A percentile compares a stretch with the other conserved stretches of the same genome.
Evolutionary conservation across 1,284 basidiomycete species (phyloP).

Genomic region (Mycosarcoma maydis): DNA sequence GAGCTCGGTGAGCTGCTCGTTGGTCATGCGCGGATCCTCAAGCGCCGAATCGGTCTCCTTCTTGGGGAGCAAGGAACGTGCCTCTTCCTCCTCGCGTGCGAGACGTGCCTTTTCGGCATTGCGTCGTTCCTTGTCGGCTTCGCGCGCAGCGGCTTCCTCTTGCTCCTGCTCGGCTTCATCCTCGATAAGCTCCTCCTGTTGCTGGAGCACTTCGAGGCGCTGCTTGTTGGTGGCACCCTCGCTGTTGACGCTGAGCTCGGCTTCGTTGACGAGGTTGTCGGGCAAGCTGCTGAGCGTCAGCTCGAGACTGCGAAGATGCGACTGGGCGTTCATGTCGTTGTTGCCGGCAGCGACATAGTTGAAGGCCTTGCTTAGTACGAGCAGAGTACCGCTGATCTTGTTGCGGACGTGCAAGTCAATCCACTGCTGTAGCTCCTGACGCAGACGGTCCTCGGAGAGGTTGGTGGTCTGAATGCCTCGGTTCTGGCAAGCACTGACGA

Average conservation of each 20-base stretch:
- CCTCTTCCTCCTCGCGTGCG: slow-evolving; percentile 57
- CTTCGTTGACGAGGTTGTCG: slow-evolving; percentile 94
- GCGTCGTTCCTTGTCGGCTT: slow-evolving; percentile 81
- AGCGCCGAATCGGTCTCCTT: slow-evolving; percentile 35
- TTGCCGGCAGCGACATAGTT: slow-evolving; percentile 73
- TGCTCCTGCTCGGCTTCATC: slow-evolving; percentile 96
- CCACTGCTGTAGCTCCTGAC: slow-evolving; percentile 92
- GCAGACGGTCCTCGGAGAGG: slow-evolving; percentile 72
- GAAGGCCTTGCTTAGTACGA: slow-evolving; percentile 92
- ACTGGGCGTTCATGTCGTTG: slow-evolving; percentile 66
- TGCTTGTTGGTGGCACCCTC: slow-evolving; percentile 96
- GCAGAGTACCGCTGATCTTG: slow-evolving; percentile 88
- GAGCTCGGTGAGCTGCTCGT: slow-evolving; percentile 93
- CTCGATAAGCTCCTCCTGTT: slow-evolving; percentile 99
- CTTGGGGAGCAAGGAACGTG: slow-evolving; percentile 55
- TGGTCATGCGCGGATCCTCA: slow-evolving; percentile 87
- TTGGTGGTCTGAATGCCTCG: slow-evolving; percentile 90
- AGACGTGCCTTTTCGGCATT: slow-evolving; percentile 69
- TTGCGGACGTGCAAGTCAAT: slow-evolving; percentile 87
- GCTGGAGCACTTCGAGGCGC: slow-evolving; percentile 94
- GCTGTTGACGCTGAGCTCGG: slow-evolving; percentile 92
- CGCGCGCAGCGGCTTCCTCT: slow-evolving; percentile 90
- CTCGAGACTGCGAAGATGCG: slow-evolving; percentile 79
- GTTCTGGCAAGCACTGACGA: slow-evolving; percentile 91
- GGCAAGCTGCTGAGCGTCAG: slow-evolving; percentile 91